A percentile compares a stretch with the other conserved stretches of the same genome.
Conservation (phyloP, 23 red algal species). For the Chondrus crispus region DNA sequence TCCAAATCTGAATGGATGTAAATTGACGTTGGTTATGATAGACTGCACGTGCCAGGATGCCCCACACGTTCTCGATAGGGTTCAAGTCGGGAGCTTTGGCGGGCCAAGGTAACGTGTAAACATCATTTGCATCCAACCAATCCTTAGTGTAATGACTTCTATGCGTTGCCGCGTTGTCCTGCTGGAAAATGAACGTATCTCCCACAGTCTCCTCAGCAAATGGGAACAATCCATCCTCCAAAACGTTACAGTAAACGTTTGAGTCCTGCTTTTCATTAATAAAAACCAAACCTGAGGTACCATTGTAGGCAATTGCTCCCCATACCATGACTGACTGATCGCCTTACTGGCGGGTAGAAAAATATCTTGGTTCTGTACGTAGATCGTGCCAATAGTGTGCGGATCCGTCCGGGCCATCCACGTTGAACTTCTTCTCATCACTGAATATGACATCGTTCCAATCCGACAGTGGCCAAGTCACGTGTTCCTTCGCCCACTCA, state of each 20-base stretch:
- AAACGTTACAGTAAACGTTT: not conserved
- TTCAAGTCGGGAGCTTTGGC: not conserved
- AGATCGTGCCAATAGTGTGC: constrained; percentile 5
- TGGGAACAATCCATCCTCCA: not conserved
- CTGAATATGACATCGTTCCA: not conserved
- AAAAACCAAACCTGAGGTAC: not conserved
- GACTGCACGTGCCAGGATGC: not conserved
- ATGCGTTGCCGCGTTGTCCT: not conserved
- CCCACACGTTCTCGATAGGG: not conserved
- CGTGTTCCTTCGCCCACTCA: not conserved
- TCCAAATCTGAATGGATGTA: not conserved
- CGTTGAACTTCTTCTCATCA: not conserved
- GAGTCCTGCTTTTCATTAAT: not conserved
- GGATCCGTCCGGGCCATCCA: constrained; percentile 5
- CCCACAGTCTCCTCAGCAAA: not conserved
- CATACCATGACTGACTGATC: not conserved
- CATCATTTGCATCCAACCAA: not conserved
- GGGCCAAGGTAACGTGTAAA: not conserved
- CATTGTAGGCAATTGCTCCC: not conserved
- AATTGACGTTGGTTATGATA: not conserved
- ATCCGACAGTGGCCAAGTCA: not conserved
- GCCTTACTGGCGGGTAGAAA: not conserved
- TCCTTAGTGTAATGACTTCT: not conserved
- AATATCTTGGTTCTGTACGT: not conserved
- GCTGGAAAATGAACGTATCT: not conserved